Percentiles rank a stretch among this genome's conserved stretches.
phyloP scores from a whole-genome alignment of 2,329 filamentous ascomycete genomes.

The Nemania sp. region DNA sequence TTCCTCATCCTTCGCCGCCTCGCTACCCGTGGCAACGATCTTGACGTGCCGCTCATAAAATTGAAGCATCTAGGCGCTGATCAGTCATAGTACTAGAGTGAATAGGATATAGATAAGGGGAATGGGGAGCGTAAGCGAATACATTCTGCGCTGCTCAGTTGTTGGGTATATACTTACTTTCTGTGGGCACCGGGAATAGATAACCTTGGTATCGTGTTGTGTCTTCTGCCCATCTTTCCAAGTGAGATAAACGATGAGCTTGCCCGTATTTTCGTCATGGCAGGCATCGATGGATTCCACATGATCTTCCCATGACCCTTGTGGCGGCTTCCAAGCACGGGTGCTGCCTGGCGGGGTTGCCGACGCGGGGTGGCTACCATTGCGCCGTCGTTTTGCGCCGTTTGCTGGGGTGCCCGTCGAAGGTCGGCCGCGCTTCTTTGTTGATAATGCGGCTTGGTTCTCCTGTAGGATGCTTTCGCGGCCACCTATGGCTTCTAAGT shows the following conservation, averaged over 20 bases:
- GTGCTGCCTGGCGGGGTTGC: constrained; percentile 50
- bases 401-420: constrained; percentile 44
- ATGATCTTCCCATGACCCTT: constrained; percentile 76
- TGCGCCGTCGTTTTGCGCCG: constrained; percentile 52
- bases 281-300: constrained; percentile 72
- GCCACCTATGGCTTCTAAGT: constrained; percentile 66
- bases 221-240: constrained; percentile 78
- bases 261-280: constrained; percentile 63
- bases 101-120: background rate
- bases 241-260: constrained; percentile 68
- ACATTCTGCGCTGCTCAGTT: background rate
- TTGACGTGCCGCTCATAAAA: constrained; percentile 63
- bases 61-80: constrained; percentile 54
- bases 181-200: constrained; percentile 78
- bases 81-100: background rate
- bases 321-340: constrained; percentile 65
- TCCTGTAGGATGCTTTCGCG: constrained; percentile 57
- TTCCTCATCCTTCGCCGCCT: constrained; percentile 27
- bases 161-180: constrained; percentile 54
- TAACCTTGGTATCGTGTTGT: constrained; percentile 67
- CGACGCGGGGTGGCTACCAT: constrained; percentile 53
- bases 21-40: constrained; percentile 47
- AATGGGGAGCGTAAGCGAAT: background rate
- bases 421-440: constrained; percentile 62
- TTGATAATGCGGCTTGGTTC: constrained; percentile 52